phyloP scores from a whole-genome alignment of 495 filamentous ascomycete genomes.

The Podospora conica region DNA sequence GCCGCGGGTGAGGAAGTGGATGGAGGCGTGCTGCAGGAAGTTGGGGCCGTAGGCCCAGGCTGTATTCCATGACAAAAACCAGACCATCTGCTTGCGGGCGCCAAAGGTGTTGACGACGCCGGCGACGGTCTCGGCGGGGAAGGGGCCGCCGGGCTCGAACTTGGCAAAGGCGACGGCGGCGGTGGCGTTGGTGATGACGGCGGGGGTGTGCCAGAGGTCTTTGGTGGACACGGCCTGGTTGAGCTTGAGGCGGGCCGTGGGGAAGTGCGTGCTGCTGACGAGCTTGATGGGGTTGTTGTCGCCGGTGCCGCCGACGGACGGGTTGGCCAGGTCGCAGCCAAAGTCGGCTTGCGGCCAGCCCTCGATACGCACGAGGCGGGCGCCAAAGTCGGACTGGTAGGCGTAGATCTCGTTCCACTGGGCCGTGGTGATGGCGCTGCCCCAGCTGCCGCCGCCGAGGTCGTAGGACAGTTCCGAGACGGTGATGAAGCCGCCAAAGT shows the following conservation, averaged over 20 bases:
- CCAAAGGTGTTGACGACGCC: constrained; percentile 53
- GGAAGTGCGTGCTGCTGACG: constrained; percentile 39
- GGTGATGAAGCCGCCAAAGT: constrained; percentile 51
- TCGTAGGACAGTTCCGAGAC: constrained; percentile 50
- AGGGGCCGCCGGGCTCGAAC: constrained; percentile 36
- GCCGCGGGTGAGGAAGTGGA: constrained; percentile 53
- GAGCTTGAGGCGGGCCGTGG: constrained; percentile 40
- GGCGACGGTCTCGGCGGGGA: constrained; percentile 30
- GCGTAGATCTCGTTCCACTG: constrained; percentile 51
- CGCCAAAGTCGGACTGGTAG: constrained; percentile 50
- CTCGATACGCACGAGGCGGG: constrained; percentile 54
- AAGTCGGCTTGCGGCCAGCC: constrained; percentile 48
- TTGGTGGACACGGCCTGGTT: constrained; percentile 43
- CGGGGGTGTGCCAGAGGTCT: constrained; percentile 52
- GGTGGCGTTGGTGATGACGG: constrained; percentile 44
- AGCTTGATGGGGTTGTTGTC: constrained; percentile 45
- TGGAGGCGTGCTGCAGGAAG: constrained; percentile 53
- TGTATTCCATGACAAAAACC: constrained; percentile 48
- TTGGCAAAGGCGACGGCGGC: constrained; percentile 47
- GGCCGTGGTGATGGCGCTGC: constrained; percentile 47
- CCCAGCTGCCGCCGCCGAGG: constrained; percentile 36
- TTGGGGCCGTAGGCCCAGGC: constrained; percentile 49
- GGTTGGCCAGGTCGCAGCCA: constrained; percentile 29
- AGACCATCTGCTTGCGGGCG: constrained; percentile 53
- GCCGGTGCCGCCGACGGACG: constrained; percentile 32